phyloP scores from a whole-genome alignment of 2,329 filamentous ascomycete species.

The Fusarium mundagurra region DNA sequence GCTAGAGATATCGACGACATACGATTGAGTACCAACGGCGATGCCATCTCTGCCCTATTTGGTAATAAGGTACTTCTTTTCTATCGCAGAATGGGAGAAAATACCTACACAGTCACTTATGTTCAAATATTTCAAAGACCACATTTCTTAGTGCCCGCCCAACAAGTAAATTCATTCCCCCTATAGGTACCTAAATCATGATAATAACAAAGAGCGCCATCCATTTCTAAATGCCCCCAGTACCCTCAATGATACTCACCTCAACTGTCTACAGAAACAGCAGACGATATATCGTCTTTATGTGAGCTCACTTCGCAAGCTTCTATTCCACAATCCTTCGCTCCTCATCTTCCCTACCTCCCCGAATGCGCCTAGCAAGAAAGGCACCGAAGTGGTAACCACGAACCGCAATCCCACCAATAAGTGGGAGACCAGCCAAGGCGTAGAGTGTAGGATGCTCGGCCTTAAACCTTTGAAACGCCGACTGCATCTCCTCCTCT shows the following conservation, averaged over 20 bases:
- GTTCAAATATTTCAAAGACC: neutral
- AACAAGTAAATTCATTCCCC: no score
- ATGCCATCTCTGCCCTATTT: neutral
- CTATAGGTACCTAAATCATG: fast-evolving
- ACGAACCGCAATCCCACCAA: neutral
- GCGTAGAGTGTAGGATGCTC: no score
- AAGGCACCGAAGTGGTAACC: neutral
- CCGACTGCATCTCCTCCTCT: neutral
- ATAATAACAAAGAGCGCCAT: no score
- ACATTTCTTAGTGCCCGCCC: neutral
- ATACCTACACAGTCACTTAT: neutral
- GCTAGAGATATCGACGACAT: neutral
- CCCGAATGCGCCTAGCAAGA: neutral
- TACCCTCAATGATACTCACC: neutral
- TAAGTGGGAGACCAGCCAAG: neutral
- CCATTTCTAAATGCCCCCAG: neutral
- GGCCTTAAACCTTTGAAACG: neutral
- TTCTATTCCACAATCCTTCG: no score
- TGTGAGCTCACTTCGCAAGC: no score
- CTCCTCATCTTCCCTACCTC: neutral
- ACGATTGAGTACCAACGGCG: neutral
- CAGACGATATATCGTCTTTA: no score
- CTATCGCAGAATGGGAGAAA: no score
- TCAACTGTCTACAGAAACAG: neutral
- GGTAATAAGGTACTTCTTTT: neutral